phyloP scores from a whole-genome alignment of 805 yeast genomes.

The Martiniozyma abietophila region DNA sequence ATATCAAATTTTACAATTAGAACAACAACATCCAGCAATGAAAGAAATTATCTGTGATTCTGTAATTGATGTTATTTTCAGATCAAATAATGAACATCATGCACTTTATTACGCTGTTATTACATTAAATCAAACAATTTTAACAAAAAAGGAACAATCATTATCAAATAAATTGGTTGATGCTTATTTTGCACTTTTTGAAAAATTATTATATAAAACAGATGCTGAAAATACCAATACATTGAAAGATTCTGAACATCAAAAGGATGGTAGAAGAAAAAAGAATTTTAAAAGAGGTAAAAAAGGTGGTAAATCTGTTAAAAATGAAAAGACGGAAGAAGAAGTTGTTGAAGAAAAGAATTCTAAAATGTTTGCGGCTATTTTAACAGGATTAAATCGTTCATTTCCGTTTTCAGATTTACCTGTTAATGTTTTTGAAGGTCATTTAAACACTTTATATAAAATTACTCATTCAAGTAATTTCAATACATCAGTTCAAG shows the following conservation, averaged over 20 bases:
- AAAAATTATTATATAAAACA: slow-evolving; percentile 65
- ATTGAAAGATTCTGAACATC: slow-evolving; percentile 36
- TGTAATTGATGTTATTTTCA: slow-evolving; percentile 70
- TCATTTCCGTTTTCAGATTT: slow-evolving; percentile 87
- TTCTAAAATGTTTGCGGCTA: slow-evolving; percentile 77
- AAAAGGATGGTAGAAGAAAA: slow-evolving; percentile 55
- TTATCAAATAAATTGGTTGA: slow-evolving; percentile 76
- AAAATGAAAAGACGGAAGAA: slow-evolving; percentile 50
- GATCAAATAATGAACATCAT: slow-evolving; percentile 71
- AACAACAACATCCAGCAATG: slow-evolving; percentile 95
- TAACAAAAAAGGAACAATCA: slow-evolving; percentile 66
- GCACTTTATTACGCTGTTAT: slow-evolving; percentile 81
- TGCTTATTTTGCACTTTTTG: slow-evolving; percentile 81
- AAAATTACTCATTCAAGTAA: slow-evolving; percentile 89
- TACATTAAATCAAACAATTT: slow-evolving; percentile 86
- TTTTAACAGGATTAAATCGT: slow-evolving; percentile 90
- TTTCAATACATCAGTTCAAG: slow-evolving; percentile 90
- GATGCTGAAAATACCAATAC: slow-evolving; percentile 36
- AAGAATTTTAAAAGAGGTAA: slow-evolving; percentile 73
- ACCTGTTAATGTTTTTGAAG: slow-evolving; percentile 57
- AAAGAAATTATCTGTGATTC: slow-evolving; percentile 70
- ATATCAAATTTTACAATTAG: slow-evolving; percentile 63
- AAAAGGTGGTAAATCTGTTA: slow-evolving; percentile 79
- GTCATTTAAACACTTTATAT: slow-evolving; percentile 77
- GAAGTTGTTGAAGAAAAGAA: slow-evolving; percentile 72